Evolutionary conservation across 257 asterid genomes (phyloP).

Genomic region (Primulina eburnea): DNA sequence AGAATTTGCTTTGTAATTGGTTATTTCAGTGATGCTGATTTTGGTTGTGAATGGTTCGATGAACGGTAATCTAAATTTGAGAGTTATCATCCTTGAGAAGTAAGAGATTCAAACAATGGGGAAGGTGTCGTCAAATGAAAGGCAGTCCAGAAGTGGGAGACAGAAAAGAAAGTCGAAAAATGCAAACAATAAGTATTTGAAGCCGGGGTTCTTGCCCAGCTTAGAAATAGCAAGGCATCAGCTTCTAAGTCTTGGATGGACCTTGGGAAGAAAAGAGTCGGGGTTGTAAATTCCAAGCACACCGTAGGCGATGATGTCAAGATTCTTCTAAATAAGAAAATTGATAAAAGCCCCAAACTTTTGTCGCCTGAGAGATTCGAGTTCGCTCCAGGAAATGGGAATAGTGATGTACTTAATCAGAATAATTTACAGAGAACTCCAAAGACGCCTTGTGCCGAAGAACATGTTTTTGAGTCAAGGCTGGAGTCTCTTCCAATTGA

Average conservation of each 20-base stretch:
- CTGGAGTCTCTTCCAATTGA: slow-evolving; percentile 87
- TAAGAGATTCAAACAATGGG: slow-evolving; percentile 42
- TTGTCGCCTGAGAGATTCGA: slow-evolving; percentile 59
- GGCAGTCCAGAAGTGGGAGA: slow-evolving; percentile 42
- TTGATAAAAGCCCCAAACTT: slow-evolving; percentile 35
- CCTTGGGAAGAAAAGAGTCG: slow-evolving; percentile 76
- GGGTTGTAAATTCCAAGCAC: slow-evolving; percentile 37
- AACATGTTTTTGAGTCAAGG: slow-evolving; percentile 54
- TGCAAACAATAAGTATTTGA: slow-evolving; percentile 56
- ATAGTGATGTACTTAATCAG: slow-evolving; percentile 31
- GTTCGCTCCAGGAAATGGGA: slow-evolving; percentile 36
- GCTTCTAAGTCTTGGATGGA: slow-evolving; percentile 73
- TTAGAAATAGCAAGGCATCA: slow-evolving; percentile 63
- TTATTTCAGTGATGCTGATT: not conserved
- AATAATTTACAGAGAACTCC: slow-evolving; percentile 57
- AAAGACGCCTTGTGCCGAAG: slow-evolving; percentile 61
- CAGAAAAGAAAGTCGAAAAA: slow-evolving; percentile 52
- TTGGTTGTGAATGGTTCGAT: not conserved
- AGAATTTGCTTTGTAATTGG: not conserved
- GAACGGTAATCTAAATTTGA: slow-evolving; percentile 9
- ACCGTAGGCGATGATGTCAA: slow-evolving; percentile 26
- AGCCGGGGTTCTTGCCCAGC: slow-evolving; percentile 86
- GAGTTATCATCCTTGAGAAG: not conserved
- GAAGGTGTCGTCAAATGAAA: slow-evolving; percentile 59
- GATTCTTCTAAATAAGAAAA: slow-evolving; percentile 24